These are phyloP conservation scores for Groenewaldozyma sp. DNA, from an alignment of 1,139 yeast species.

Conservation along the genomic window DNA sequence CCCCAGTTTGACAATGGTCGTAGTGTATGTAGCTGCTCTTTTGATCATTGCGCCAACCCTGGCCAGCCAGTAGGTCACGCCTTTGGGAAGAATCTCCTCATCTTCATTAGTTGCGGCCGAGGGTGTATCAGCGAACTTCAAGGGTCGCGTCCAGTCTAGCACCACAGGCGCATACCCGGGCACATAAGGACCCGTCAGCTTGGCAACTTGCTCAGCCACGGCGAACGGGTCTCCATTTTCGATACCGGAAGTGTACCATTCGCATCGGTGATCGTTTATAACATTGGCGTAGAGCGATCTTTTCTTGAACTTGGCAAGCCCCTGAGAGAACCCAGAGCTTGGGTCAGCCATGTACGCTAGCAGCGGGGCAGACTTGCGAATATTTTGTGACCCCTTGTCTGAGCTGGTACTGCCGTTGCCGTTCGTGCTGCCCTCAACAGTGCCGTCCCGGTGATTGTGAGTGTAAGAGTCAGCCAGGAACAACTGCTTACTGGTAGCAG, in stretches of 20 bases:
- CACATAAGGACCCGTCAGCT: conserved; percentile 38
- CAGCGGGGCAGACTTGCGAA: conserved; percentile 36
- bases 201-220: conserved; percentile 25
- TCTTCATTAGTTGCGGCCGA: conserved; percentile 3
- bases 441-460: too few relatives aligned
- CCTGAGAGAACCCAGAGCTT: conserved; percentile 49
- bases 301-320: conserved; percentile 43
- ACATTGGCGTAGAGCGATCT: conserved; percentile 61
- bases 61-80: background rate
- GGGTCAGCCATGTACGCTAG: conserved; percentile 58
- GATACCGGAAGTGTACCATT: conserved; percentile 76
- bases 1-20: conserved; percentile 15
- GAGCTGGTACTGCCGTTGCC: too few relatives aligned
- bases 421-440: too few relatives aligned
- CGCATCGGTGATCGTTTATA: conserved; percentile 67
- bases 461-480: conserved; percentile 46
- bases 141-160: conserved; percentile 32
- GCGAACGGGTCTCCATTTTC: conserved; percentile 52
- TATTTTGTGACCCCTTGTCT: background rate
- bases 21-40: conserved; percentile 9
- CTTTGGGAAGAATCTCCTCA: background rate
- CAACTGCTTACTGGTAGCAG: conserved; percentile 63
- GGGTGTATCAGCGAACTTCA: conserved; percentile 6
- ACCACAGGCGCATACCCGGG: conserved; percentile 46
- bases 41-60: conserved; percentile 3